phyloP scores from a whole-genome alignment of 495 filamentous ascomycete genomes.

The Cudoniella acicularis region DNA sequence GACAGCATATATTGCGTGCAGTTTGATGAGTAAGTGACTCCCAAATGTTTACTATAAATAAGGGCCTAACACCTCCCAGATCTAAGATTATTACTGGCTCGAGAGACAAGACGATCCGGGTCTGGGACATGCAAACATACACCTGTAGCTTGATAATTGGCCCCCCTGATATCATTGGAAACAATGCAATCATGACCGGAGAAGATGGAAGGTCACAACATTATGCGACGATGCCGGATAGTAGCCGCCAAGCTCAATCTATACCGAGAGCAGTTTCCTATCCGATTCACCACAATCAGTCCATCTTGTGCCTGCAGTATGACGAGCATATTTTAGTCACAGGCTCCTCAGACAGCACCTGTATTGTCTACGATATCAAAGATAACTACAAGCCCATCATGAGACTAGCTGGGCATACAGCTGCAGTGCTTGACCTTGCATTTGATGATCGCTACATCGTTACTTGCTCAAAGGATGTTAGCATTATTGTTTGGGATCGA shows the following conservation, averaged over 20 bases:
- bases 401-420: conserved; percentile 71
- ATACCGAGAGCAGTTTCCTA: conserved; percentile 45
- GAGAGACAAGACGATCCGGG: conserved; percentile 86
- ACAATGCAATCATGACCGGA: conserved; percentile 39
- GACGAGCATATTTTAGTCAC: conserved; percentile 91
- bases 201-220: conserved; percentile 39
- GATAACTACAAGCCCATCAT: conserved; percentile 71
- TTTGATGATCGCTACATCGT: conserved; percentile 91
- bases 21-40: conserved; percentile 78
- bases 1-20: conserved; percentile 97
- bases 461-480: conserved; percentile 91
- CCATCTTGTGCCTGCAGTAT: conserved; percentile 91
- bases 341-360: conserved; percentile 86
- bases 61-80: conserved; percentile 40
- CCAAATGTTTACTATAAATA: conserved; percentile 6
- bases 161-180: conserved; percentile 45
- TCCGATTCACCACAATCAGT: conserved; percentile 69
- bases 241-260: conserved; percentile 34
- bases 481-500: conserved; percentile 91
- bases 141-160: conserved; percentile 79
- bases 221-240: conserved; percentile 42
- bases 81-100: conserved; percentile 96
- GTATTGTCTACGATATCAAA: conserved; percentile 86
- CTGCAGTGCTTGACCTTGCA: conserved; percentile 87
- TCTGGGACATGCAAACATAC: conserved; percentile 89